Evolutionary conservation across 169 alveolate species (phyloP), one percentile per base, ranked within the genome.

Genomic region (Eimeria sp.): DNA sequence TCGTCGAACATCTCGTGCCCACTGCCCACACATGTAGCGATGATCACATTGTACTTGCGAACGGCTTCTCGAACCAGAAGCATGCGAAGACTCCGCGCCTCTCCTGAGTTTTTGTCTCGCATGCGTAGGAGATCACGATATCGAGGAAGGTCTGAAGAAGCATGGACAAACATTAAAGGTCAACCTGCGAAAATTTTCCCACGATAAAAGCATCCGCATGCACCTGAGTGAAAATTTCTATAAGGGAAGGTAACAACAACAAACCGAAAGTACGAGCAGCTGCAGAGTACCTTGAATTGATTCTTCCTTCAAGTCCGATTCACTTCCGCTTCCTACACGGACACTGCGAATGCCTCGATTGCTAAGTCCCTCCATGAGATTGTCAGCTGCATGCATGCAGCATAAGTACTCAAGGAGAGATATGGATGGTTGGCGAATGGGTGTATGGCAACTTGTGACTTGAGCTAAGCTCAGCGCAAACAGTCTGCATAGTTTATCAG

Each of bases 1-100:
- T 95, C 97, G 90, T 96, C 97, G 77, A 98, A 94, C 83, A 97
- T 95, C 95, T 98, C 99, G 96, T 97, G 98, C 6, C 99, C 99
- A 56, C 98, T 96, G 20, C 99, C 99, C 52, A 98, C 98, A 66
- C 99, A 98, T 1, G 99, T 98, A 33, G 99, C 99, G 49, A 98
- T 97, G 82, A 98, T 97, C 82, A 98, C 98, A 76, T 97, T 96
- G 78, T 97, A 97, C 96, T 97, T 85, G 64, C 95, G 80, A 16
- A 95, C 93, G 46, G 97, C 97, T 60, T 95, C 95, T 33, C 97
- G 37, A 66, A 95, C 85, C 85, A 95, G 95, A 27, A 85, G 62
- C 97, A 95, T 95, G 91, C 95, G 95, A 49, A 95, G 37, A 46
- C 95, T 88, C 83, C 95, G 89, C 77, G 97, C 97, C 91, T 95